Percentiles rank a stretch among this genome's conserved stretches.
Evolutionary conservation across 768 basidiomycete genomes (phyloP).

Genomic region (Megacollybia marginata): DNA sequence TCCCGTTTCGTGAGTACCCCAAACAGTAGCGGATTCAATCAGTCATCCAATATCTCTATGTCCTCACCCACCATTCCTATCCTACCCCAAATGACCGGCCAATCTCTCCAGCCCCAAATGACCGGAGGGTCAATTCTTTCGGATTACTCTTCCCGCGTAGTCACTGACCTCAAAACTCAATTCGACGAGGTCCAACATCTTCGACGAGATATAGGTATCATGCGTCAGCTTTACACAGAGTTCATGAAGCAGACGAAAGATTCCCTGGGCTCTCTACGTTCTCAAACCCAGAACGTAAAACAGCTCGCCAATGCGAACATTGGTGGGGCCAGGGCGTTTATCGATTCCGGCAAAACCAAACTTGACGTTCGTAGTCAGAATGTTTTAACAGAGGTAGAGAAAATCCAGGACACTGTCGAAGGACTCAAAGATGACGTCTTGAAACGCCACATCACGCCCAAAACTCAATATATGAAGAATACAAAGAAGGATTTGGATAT

Average conservation of each 20-base stretch:
- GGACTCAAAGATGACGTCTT: conserved; percentile 85
- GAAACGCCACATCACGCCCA: conserved; percentile 82
- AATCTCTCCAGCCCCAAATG: conserved; percentile 61
- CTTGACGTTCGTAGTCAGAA: conserved; percentile 88
- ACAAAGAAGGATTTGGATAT: conserved; percentile 67
- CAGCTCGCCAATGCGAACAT: conserved; percentile 78
- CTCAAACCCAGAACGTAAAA: conserved; percentile 82
- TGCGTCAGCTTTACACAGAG: conserved; percentile 92
- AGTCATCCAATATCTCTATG: conserved; percentile 16
- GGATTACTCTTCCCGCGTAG: conserved; percentile 67
- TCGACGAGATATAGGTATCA: conserved; percentile 85
- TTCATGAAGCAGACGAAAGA: conserved; percentile 91
- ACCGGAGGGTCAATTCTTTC: conserved; percentile 71
- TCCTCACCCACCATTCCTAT: conserved; percentile 27
- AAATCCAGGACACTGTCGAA: conserved; percentile 88
- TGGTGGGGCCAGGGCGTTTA: conserved; percentile 80
- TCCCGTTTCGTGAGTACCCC: conserved; percentile 50
- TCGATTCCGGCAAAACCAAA: conserved; percentile 87
- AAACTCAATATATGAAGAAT: conserved; percentile 57
- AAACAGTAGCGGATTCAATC: conserved; percentile 28
- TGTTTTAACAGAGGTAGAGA: conserved; percentile 87
- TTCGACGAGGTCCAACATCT: conserved; percentile 94
- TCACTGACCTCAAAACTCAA: conserved; percentile 80
- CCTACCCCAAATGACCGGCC: conserved; percentile 59
- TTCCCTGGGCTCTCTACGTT: conserved; percentile 66